These are phyloP conservation scores for Wickerhamiella parazyma DNA, from an alignment of 805 yeast species.

Conservation along the genomic window DNA sequence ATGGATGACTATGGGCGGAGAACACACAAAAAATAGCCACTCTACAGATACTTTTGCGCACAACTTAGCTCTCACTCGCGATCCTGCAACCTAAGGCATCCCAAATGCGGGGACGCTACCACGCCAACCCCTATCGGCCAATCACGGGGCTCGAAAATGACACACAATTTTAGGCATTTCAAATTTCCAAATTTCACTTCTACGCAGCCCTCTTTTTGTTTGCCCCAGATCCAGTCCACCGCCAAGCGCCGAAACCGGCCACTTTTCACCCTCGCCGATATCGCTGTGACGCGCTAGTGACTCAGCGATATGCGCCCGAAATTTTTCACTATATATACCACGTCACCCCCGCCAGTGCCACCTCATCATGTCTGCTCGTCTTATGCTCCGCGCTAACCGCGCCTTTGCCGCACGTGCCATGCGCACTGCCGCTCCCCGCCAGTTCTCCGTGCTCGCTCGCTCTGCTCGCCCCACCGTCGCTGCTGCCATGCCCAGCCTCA, in stretches of 20 bases:
- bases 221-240: neutral
- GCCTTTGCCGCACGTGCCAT: slow-evolving; percentile 32
- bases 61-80: neutral
- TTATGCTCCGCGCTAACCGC: slow-evolving; percentile 22
- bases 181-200: too few species aligned
- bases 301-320: neutral
- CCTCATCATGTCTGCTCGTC: slow-evolving; percentile 20
- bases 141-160: neutral
- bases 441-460: slow-evolving; percentile 37
- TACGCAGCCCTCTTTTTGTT: too few species aligned
- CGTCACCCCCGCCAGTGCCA: neutral
- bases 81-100: too few species aligned
- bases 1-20: too few species aligned
- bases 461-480: slow-evolving; percentile 25
- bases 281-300: slow-evolving; percentile 4
- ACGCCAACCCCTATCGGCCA: neutral
- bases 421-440: slow-evolving; percentile 44
- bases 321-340: slow-evolving; percentile 5
- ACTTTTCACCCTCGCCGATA: slow-evolving; percentile 4
- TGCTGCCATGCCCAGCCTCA: slow-evolving; percentile 40
- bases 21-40: too few species aligned
- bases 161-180: too few species aligned
- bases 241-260: neutral
- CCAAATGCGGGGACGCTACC: neutral
- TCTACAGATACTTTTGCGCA: too few species aligned